Evolutionary conservation across 345 rosid genomes (phyloP), one percentile per base, ranked within the genome.

Genomic region (Camelina sativa): DNA sequence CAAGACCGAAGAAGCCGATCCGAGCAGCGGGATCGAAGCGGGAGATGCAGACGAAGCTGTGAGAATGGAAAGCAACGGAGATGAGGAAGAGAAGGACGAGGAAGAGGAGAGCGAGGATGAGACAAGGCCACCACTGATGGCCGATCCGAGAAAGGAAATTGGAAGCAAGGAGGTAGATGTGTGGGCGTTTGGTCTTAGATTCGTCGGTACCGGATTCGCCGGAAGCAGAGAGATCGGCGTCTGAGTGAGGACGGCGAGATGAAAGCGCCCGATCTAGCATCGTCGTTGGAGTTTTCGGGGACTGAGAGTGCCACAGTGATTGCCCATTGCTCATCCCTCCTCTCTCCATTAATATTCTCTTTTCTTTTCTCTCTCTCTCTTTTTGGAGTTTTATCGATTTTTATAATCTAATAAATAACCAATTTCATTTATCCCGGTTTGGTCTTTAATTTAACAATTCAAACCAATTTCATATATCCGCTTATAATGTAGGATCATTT

Each of bases 31-130:
- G 88, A 80, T 86, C 92, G 75, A 81, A 86, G 19, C 90, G 82
- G 16, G 97, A 85, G 77, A 85, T 70, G 80, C 97, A 96, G 66
- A 91, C 96, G 67, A 96, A 79, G 80, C 72, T 75, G 50, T 85
- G 86, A 57, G 88, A 84, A 61, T 77, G 80, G 15, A 82, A 86
- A 17, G 83, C 47, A 12, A 84, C 35, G 13, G 85, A 80, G 40
- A 52, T 62, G 62, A 83, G 75, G 75, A 82, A 79, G 64, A 84
- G 80, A 16, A 71, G 60, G 19, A 80, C 41, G 61, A 80, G 83
- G 50, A 66, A 51, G 67, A 83, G 57, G 71, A 84, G 69, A 20
- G 79, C 69, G 68, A 85, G 74, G 43, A 87, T 40, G 82, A 84
- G 76, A 72, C 81, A 85, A 34, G 88, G 86, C 73, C 84, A 86